phyloP scores from a whole-genome alignment of 2,329 filamentous ascomycete species.

The Colletotrichum sp. region DNA sequence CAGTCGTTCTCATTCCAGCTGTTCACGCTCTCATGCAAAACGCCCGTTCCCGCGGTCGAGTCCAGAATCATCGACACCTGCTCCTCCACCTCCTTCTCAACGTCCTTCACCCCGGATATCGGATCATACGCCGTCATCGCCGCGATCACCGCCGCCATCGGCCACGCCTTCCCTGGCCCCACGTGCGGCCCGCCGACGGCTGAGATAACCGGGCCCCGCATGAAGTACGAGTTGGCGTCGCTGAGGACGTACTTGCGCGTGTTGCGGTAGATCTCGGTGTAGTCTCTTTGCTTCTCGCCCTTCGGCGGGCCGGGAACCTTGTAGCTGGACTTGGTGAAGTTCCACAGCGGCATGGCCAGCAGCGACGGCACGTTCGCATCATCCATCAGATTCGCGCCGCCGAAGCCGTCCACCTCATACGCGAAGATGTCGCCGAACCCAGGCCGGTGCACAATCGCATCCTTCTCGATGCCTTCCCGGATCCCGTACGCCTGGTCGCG shows the following conservation, averaged over 20 bases:
- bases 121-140: conserved; percentile 50
- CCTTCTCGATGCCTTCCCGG: conserved; percentile 68
- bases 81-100: conserved; percentile 37
- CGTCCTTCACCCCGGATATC: conserved; percentile 24
- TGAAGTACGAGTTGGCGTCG: conserved; percentile 79
- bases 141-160: conserved; percentile 59
- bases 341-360: conserved; percentile 67
- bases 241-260: conserved; percentile 80
- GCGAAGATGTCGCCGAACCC: conserved; percentile 74
- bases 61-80: conserved; percentile 43
- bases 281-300: conserved; percentile 41
- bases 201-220: conserved; percentile 68
- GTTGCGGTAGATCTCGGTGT: conserved; percentile 74
- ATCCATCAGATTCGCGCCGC: conserved; percentile 70
- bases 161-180: conserved; percentile 63
- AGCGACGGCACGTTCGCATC: conserved; percentile 75
- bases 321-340: conserved; percentile 44
- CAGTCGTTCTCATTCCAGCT: conserved; percentile 43
- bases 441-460: conserved; percentile 64
- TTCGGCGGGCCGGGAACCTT: background rate
- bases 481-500: conserved; percentile 65
- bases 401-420: conserved; percentile 79
- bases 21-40: conserved; percentile 55
- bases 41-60: conserved; percentile 44
- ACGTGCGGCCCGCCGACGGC: conserved; percentile 75